These are phyloP conservation scores for Beauveria australis DNA, from an alignment of 2,329 filamentous ascomycete species.

Conservation along the genomic window DNA sequence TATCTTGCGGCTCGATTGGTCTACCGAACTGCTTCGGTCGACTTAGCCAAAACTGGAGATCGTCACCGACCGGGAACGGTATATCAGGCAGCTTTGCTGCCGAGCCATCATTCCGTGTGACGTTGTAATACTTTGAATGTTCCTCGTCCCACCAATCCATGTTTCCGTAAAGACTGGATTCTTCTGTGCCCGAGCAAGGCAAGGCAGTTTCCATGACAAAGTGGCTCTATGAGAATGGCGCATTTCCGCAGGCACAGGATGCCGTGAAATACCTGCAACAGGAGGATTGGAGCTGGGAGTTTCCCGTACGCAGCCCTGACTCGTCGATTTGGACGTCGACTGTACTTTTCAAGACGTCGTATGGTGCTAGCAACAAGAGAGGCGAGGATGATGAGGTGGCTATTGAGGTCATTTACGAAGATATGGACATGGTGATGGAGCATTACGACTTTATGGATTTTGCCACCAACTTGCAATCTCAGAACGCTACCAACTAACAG, in stretches of 20 bases:
- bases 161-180: background rate
- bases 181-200: too few relatives aligned
- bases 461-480: too few relatives aligned
- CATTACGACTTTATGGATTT: background rate
- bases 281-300: background rate
- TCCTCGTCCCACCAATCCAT: background rate
- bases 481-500: too few relatives aligned
- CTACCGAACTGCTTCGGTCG: too few relatives aligned
- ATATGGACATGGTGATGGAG: background rate
- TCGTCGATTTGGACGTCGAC: background rate
- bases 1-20: background rate
- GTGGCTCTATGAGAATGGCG: too few relatives aligned
- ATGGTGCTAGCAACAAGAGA: background rate
- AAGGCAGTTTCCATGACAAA: too few relatives aligned
- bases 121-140: background rate
- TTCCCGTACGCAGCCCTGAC: background rate
- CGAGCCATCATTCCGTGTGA: background rate
- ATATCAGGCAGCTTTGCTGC: background rate
- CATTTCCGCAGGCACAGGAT: too few relatives aligned
- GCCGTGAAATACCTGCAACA: background rate
- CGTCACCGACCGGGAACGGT: background rate
- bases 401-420: background rate
- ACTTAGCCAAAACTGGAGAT: background rate
- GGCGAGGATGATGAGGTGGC: background rate
- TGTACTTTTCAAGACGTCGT: background rate